phyloP scores from a whole-genome alignment of 306 rosid genomes.

The Styphnolobium japonicum region DNA sequence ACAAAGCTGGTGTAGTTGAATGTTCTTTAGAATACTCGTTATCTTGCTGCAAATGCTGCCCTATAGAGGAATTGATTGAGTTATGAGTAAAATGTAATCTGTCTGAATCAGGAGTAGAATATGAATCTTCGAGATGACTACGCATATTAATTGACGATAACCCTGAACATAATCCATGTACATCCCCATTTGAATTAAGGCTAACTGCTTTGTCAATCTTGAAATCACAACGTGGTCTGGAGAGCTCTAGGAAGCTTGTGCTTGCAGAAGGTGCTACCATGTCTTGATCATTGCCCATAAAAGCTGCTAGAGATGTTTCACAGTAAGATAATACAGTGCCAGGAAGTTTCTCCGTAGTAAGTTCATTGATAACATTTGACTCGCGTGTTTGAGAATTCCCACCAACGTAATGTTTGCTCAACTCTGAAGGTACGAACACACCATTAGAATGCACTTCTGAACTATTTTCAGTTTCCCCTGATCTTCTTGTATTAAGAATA shows the following conservation, averaged over 20 bases:
- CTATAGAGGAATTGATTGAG: slow-evolving; percentile 18
- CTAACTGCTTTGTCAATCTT: slow-evolving; percentile 11
- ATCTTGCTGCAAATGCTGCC: slow-evolving; percentile 34
- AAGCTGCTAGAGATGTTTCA: slow-evolving; percentile 25
- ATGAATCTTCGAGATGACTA: slow-evolving; percentile 33
- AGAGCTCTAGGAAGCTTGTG: slow-evolving; percentile 14
- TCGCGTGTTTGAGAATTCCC: slow-evolving; percentile 28
- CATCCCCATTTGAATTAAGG: slow-evolving; percentile 24
- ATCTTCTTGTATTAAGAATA: slow-evolving; percentile 14
- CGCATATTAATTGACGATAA: slow-evolving; percentile 29
- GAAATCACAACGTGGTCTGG: slow-evolving; percentile 18
- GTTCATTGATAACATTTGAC: slow-evolving; percentile 26
- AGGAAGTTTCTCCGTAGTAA: slow-evolving; percentile 27
- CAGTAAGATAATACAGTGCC: slow-evolving; percentile 14
- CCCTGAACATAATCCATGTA: slow-evolving; percentile 33
- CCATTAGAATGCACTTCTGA: slow-evolving; percentile 18
- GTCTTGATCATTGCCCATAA: slow-evolving; percentile 25
- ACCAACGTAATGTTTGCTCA: slow-evolving; percentile 12
- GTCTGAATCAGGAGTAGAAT: slow-evolving; percentile 21
- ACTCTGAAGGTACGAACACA: slow-evolving; percentile 2
- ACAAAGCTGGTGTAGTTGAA: slow-evolving; percentile 39
- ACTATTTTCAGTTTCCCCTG: slow-evolving; percentile 22
- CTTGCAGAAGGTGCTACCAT: slow-evolving; percentile 15
- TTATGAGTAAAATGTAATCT: background rate
- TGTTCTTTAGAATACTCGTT: slow-evolving; percentile 22